Percentiles rank a stretch among this genome's conserved stretches.
These are phyloP conservation scores for Phytopythium oedochilum DNA, from an alignment of 352 stramenopile genomes.

Conservation along the genomic window DNA sequence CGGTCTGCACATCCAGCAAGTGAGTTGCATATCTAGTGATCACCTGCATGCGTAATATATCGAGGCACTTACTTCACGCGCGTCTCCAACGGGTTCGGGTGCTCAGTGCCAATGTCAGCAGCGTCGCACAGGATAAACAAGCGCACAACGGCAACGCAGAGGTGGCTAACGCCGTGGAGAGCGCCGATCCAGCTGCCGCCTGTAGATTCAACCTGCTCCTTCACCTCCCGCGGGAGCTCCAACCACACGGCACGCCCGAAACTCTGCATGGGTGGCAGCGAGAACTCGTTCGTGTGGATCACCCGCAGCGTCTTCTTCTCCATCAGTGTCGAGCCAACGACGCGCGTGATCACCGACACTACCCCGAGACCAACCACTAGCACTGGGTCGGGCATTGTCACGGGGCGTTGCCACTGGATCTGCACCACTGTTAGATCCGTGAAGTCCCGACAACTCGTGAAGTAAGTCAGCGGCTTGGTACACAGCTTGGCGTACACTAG, in stretches of 20 bases:
- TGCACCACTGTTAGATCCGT: constrained; percentile 86
- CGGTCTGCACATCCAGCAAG: constrained; percentile 27
- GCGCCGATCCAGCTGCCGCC: constrained; percentile 40
- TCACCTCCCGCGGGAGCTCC: constrained; percentile 75
- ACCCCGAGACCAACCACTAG: constrained; percentile 49
- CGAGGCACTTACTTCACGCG: constrained; percentile 33
- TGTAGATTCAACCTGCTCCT: constrained; percentile 27
- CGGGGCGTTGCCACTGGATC: constrained; percentile 23
- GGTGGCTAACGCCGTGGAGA: constrained; percentile 86
- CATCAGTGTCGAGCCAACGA: constrained; percentile 83
- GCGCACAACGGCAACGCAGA: constrained; percentile 89
- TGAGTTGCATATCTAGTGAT: neutral
- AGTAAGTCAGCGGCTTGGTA: constrained; percentile 73
- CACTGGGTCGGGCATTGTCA: constrained; percentile 6
- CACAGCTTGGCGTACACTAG: constrained; percentile 71
- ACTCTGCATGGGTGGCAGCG: constrained; percentile 94
- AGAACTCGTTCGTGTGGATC: constrained; percentile 89
- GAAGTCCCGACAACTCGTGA: constrained; percentile 81
- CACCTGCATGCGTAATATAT: neutral
- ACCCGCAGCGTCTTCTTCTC: constrained; percentile 74
- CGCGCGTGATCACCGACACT: constrained; percentile 71
- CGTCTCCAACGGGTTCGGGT: constrained; percentile 72
- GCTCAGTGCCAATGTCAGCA: constrained; percentile 80
- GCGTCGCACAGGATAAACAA: constrained; percentile 91
- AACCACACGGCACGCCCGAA: constrained; percentile 95